phyloP scores from a whole-genome alignment of 2,329 filamentous ascomycete species.

The Dactylellina sp. region DNA sequence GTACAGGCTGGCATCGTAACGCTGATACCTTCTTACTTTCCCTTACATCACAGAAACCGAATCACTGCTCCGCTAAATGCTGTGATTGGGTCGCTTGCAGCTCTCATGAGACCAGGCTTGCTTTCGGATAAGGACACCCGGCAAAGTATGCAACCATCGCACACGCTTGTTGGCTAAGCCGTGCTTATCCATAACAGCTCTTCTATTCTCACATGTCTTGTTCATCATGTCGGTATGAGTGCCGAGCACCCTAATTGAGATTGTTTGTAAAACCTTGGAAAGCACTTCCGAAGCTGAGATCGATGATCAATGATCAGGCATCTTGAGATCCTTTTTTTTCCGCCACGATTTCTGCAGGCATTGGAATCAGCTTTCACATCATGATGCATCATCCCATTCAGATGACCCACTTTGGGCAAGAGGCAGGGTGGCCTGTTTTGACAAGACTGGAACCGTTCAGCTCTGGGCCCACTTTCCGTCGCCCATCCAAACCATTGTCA shows the following conservation, averaged over 20 bases:
- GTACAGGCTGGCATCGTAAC: conserved; percentile 34
- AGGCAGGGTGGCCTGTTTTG: conserved; percentile 33
- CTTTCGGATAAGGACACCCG: conserved; percentile 53
- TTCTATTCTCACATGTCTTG: conserved; percentile 37
- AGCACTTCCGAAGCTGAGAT: conserved; percentile 11
- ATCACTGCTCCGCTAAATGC: conserved; percentile 19
- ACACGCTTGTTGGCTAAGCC: conserved; percentile 36
- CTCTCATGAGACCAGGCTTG: conserved; percentile 29
- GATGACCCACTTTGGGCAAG: conserved; percentile 23
- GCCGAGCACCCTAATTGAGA: conserved; percentile 3
- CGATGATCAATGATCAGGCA: conserved; percentile 48
- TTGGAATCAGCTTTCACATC: conserved; percentile 50
- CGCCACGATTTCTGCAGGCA: conserved; percentile 32
- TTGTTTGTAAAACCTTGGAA: conserved; percentile 1
- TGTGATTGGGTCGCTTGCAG: conserved; percentile 54
- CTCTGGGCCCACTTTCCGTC: conserved; percentile 54
- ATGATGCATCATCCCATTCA: conserved; percentile 30
- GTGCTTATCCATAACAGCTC: conserved; percentile 25
- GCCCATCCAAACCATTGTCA: conserved; percentile 32
- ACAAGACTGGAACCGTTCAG: background rate
- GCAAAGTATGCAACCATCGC: conserved; percentile 46
- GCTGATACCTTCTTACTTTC: conserved; percentile 31
- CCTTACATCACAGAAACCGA: conserved; percentile 39
- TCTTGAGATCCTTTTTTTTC: conserved; percentile 18
- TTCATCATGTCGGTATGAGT: conserved; percentile 14